Percentiles rank a stretch among this genome's conserved stretches.
phyloP scores from a whole-genome alignment of 2,329 filamentous ascomycete genomes.

The Nemania sp. region DNA sequence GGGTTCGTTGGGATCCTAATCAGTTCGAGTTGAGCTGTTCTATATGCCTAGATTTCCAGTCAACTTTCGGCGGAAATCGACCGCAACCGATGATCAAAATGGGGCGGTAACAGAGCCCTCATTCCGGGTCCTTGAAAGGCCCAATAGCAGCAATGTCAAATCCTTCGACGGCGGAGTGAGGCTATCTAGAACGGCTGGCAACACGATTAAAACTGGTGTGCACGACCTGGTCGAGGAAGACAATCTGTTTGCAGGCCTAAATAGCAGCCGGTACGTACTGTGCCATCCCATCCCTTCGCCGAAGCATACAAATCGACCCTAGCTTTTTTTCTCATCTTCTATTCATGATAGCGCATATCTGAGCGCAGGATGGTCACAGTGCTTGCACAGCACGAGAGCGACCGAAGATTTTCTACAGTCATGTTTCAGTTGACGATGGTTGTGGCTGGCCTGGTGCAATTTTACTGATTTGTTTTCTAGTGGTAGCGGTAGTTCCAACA shows the following conservation, averaged over 20 bases:
- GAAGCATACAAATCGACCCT: neutral
- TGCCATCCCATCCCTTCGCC: conserved; percentile 4
- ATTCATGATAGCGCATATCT: too few species aligned
- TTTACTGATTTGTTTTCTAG: conserved; percentile 44
- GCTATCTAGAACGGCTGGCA: conserved; percentile 44
- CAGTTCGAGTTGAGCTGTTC: conserved; percentile 38
- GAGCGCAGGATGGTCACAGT: neutral
- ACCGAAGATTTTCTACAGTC: neutral
- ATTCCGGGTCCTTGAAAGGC: conserved; percentile 62
- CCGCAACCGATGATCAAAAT: conserved; percentile 59
- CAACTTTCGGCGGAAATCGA: conserved; percentile 63
- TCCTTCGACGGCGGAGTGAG: conserved; percentile 56
- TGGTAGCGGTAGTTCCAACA: conserved; percentile 64
- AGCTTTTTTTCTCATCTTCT: too few species aligned
- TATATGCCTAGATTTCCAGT: conserved; percentile 67
- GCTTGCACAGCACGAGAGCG: neutral
- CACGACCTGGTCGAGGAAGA: conserved; percentile 49
- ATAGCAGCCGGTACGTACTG: conserved; percentile 58
- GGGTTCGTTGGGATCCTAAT: conserved; percentile 31
- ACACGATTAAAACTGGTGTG: conserved; percentile 45
- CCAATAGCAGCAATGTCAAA: conserved; percentile 49
- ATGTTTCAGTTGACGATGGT: conserved; percentile 30
- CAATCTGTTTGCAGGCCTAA: conserved; percentile 62
- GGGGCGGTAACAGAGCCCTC: conserved; percentile 53
- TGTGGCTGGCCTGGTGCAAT: conserved; percentile 38